Evolutionary conservation across 2,329 filamentous ascomycete genomes (phyloP).

Genomic region (Stenocarpella maydis): DNA sequence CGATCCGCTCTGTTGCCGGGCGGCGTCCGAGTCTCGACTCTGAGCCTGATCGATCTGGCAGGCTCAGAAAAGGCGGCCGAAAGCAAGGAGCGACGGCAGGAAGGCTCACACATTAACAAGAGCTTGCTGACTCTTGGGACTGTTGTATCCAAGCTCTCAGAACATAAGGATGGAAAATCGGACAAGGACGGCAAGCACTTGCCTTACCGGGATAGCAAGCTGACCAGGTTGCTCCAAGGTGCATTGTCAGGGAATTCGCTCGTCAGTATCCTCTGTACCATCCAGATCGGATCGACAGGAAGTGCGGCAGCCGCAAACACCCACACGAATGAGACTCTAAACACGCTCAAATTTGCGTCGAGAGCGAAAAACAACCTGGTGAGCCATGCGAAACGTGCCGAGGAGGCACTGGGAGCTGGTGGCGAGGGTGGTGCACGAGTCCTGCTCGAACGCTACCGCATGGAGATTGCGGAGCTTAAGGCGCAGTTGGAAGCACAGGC

Average conservation of each 20-base stretch:
- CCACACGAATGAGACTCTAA: constrained; percentile 88
- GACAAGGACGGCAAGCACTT: constrained; percentile 92
- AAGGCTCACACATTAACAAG: constrained; percentile 99
- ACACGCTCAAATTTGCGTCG: constrained; percentile 96
- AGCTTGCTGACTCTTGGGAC: constrained; percentile 93
- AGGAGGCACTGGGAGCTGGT: constrained; percentile 82
- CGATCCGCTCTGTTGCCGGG: constrained; percentile 78
- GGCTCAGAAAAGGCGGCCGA: constrained; percentile 97
- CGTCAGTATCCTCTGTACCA: constrained; percentile 96
- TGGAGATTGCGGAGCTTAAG: constrained; percentile 88
- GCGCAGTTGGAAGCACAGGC: constrained; percentile 84
- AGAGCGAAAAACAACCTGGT: constrained; percentile 98
- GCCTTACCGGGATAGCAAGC: constrained; percentile 96
- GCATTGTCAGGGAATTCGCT: constrained; percentile 92
- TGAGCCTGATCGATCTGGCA: constrained; percentile 95
- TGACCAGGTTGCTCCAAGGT: constrained; percentile 90
- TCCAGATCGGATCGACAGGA: constrained; percentile 83
- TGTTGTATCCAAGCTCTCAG: constrained; percentile 92
- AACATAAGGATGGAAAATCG: constrained; percentile 77
- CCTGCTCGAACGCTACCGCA: constrained; percentile 88
- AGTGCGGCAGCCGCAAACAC: constrained; percentile 75
- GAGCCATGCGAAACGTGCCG: constrained; percentile 93
- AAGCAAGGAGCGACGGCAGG: constrained; percentile 89
- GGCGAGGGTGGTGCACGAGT: constrained; percentile 89
- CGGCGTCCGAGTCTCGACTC: constrained; percentile 91